phyloP scores from a whole-genome alignment of 2,329 filamentous ascomycete species.

The Penicillium decumbens region DNA sequence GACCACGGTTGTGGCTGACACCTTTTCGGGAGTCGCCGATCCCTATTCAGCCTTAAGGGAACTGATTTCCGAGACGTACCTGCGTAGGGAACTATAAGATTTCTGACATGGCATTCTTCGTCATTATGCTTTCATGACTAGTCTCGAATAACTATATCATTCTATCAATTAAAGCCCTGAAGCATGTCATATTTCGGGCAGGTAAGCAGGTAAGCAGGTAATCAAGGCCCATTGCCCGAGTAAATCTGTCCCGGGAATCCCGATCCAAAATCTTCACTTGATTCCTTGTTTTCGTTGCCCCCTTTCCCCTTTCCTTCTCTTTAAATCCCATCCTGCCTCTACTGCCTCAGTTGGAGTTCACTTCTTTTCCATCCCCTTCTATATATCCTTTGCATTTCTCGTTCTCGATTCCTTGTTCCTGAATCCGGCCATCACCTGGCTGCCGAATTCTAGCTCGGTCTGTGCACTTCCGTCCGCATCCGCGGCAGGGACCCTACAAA shows the following conservation, averaged over 20 bases:
- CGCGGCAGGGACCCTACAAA: slow-evolving; percentile 4
- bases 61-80: no score
- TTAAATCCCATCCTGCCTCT: not conserved
- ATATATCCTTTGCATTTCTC: not conserved
- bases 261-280: not conserved
- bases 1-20: not conserved
- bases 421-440: not conserved
- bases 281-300: slow-evolving; percentile 4
- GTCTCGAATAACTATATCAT: no score
- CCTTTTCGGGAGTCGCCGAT: not conserved
- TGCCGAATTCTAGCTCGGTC: not conserved
- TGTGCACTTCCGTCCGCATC: slow-evolving; percentile 13
- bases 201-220: not conserved
- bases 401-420: not conserved
- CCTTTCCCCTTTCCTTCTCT: slow-evolving; percentile 1
- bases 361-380: not conserved
- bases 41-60: not conserved
- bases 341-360: not conserved
- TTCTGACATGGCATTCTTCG: no score
- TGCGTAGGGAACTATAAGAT: no score
- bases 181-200: no score
- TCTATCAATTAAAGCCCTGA: no score
- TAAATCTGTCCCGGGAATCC: slow-evolving; percentile 3
- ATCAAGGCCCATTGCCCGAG: slow-evolving; percentile 2
- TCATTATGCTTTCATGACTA: no score